These are phyloP conservation scores for Claviceps capensis DNA, from an alignment of 2,329 filamentous ascomycete genomes.

Conservation along the genomic window DNA sequence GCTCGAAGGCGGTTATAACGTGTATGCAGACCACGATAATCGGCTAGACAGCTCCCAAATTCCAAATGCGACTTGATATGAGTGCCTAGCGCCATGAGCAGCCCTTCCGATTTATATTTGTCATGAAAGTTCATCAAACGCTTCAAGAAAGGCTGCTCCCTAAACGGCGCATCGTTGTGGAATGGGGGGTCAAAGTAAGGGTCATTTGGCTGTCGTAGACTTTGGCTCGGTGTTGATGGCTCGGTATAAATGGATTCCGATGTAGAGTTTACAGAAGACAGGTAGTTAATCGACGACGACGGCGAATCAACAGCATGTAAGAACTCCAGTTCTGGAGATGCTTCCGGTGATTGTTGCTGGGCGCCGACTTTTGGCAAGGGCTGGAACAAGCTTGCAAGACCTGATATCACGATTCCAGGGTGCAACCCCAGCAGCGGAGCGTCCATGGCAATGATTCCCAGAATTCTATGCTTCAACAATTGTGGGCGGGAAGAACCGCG, in stretches of 20 bases:
- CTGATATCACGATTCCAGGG: slow-evolving; percentile 72
- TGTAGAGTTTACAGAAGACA: slow-evolving; percentile 8
- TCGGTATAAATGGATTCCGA: not conserved
- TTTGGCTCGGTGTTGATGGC: not conserved
- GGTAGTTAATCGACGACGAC: slow-evolving; percentile 8
- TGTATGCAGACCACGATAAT: slow-evolving; percentile 54
- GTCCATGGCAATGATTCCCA: slow-evolving; percentile 74
- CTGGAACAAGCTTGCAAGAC: slow-evolving; percentile 64
- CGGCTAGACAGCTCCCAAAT: slow-evolving; percentile 68
- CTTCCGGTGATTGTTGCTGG: not conserved
- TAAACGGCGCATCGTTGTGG: slow-evolving; percentile 56
- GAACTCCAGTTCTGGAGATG: not conserved
- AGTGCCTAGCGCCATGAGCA: slow-evolving; percentile 55
- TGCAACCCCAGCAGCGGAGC: slow-evolving; percentile 81
- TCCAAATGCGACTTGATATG: slow-evolving; percentile 72
- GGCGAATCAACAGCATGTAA: slow-evolving; percentile 3
- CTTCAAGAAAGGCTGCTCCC: slow-evolving; percentile 55
- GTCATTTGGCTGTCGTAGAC: slow-evolving; percentile 21
- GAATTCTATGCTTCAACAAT: slow-evolving; percentile 56
- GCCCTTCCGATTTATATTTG: slow-evolving; percentile 61
- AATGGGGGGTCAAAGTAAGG: slow-evolving; percentile 67
- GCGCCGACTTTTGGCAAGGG: slow-evolving; percentile 19
- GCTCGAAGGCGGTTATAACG: slow-evolving; percentile 57
- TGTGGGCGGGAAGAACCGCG: slow-evolving; percentile 17
- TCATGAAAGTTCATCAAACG: slow-evolving; percentile 62